A percentile compares a stretch with the other conserved stretches of the same genome.
These are phyloP conservation scores for Umbelopsis isabellina DNA, from an alignment of 192 early-diverging fungal genomes.

Conservation along the genomic window DNA sequence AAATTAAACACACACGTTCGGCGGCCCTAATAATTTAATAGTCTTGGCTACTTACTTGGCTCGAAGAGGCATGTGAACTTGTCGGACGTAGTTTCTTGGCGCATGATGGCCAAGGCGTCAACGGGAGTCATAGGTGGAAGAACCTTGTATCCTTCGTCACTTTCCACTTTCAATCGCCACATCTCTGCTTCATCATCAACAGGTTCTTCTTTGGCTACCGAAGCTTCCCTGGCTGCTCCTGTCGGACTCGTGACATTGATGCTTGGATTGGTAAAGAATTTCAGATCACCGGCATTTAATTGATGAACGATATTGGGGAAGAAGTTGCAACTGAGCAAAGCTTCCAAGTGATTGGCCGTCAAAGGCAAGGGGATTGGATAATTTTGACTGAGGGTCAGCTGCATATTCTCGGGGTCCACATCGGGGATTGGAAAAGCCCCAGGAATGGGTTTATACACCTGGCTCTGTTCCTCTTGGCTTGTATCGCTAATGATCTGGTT, in stretches of 20 bases:
- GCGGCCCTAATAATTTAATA: no score
- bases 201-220: slow-evolving; percentile 10
- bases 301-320: slow-evolving; percentile 12
- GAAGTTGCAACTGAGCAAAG: slow-evolving; percentile 1
- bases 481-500: slow-evolving; percentile 9
- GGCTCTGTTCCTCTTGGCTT: not conserved
- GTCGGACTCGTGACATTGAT: not conserved
- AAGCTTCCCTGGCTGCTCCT: slow-evolving; percentile 4
- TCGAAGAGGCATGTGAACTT: slow-evolving; percentile 11
- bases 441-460: slow-evolving; percentile 20
- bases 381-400: not conserved
- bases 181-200: slow-evolving; percentile 11
- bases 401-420: slow-evolving; percentile 11
- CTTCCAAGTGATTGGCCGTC: not conserved
- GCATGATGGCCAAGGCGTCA: slow-evolving; percentile 27
- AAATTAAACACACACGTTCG: no score
- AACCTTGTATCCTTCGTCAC: slow-evolving; percentile 13
- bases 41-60: slow-evolving; percentile 30
- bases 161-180: slow-evolving; percentile 6
- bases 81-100: not conserved
- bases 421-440: slow-evolving; percentile 4
- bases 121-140: slow-evolving; percentile 36
- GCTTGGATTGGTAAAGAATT: slow-evolving; percentile 4
- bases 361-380: slow-evolving; percentile 6
- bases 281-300: slow-evolving; percentile 14